Conservation (phyloP, 257 asterid species). For the Orobanche coerulescens region DNA sequence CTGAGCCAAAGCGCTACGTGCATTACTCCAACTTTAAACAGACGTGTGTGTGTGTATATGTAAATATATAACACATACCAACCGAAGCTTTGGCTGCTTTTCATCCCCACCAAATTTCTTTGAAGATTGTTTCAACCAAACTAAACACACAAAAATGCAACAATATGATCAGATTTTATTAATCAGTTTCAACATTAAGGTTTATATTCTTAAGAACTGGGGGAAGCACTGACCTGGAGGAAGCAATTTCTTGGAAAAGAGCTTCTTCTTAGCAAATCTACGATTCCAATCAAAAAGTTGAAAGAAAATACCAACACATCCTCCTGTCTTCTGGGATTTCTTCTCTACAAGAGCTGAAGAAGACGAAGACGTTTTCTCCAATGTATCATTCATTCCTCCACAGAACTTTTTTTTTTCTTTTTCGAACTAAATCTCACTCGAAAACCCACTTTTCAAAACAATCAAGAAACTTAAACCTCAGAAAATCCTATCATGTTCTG, state of each 20-base stretch:
- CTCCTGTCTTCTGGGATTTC: slow-evolving; percentile 69
- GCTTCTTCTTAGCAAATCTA: slow-evolving; percentile 70
- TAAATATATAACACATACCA: slow-evolving; percentile 40
- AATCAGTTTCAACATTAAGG: slow-evolving; percentile 19
- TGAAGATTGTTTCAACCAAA: slow-evolving; percentile 56
- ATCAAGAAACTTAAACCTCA: slow-evolving; percentile 22
- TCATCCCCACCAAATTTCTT: slow-evolving; percentile 77
- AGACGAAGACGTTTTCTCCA: slow-evolving; percentile 45
- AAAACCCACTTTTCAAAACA: slow-evolving; percentile 18
- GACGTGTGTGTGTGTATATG: not conserved
- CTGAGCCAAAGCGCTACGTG: not conserved
- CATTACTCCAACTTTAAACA: not conserved
- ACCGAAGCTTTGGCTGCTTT: slow-evolving; percentile 72
- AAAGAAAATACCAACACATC: slow-evolving; percentile 85
- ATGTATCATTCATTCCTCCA: slow-evolving; percentile 44
- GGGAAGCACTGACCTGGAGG: slow-evolving; percentile 62
- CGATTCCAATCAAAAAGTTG: slow-evolving; percentile 92
- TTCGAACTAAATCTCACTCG: slow-evolving; percentile 14
- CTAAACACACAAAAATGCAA: slow-evolving; percentile 41
- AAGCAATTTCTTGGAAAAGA: slow-evolving; percentile 73
- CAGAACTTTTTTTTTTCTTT: not conserved
- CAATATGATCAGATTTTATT: slow-evolving; percentile 11
- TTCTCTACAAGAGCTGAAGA: slow-evolving; percentile 70
- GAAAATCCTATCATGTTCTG: slow-evolving; percentile 22
- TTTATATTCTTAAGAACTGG: no score